phyloP scores from a whole-genome alignment of 1,284 basidiomycete genomes.

The Wolfiporia cocos region DNA sequence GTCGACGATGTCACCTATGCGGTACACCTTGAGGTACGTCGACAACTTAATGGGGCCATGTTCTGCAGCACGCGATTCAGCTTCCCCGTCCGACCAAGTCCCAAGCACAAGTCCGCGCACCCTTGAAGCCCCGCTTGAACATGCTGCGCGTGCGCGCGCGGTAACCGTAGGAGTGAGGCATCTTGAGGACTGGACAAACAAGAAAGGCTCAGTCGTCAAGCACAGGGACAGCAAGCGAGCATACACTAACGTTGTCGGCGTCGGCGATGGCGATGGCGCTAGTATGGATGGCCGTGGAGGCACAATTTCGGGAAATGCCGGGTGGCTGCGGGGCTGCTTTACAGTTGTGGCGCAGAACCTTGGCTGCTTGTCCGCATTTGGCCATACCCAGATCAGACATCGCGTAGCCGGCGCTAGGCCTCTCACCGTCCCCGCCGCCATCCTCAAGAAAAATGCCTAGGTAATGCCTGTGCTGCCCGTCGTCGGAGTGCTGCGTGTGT shows the following conservation, averaged over 20 bases:
- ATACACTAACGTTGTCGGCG: slow-evolving; percentile 34
- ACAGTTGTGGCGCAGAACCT: slow-evolving; percentile 36
- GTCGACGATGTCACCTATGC: slow-evolving; percentile 98
- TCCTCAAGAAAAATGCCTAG: slow-evolving; percentile 77
- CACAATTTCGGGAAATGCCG: slow-evolving; percentile 21
- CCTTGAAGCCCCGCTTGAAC: slow-evolving; percentile 98
- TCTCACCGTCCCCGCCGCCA: slow-evolving; percentile 29
- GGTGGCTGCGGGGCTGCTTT: slow-evolving; percentile 31
- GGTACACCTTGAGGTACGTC: slow-evolving; percentile 91
- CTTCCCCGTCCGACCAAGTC: slow-evolving; percentile 6
- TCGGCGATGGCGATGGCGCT: slow-evolving; percentile 40
- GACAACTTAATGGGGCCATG: slow-evolving; percentile 89
- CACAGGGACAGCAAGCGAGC: slow-evolving; percentile 14
- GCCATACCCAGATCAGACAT: slow-evolving; percentile 12
- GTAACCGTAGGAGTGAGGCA: slow-evolving; percentile 99
- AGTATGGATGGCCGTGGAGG: slow-evolving; percentile 21
- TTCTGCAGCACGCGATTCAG: slow-evolving; percentile 43
- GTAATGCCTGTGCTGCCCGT: slow-evolving; percentile 38
- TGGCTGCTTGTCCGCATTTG: slow-evolving; percentile 21
- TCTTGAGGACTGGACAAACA: slow-evolving; percentile 53
- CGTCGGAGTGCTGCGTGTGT: slow-evolving; percentile 15
- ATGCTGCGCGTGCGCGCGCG: slow-evolving; percentile 99
- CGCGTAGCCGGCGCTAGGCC: slow-evolving; percentile 22
- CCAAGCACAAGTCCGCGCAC: slow-evolving; percentile 37
- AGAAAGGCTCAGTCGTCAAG: slow-evolving; percentile 16